Evolutionary conservation across 2,329 filamentous ascomycete species (phyloP).

Genomic region (Rutstroemia sp.): DNA sequence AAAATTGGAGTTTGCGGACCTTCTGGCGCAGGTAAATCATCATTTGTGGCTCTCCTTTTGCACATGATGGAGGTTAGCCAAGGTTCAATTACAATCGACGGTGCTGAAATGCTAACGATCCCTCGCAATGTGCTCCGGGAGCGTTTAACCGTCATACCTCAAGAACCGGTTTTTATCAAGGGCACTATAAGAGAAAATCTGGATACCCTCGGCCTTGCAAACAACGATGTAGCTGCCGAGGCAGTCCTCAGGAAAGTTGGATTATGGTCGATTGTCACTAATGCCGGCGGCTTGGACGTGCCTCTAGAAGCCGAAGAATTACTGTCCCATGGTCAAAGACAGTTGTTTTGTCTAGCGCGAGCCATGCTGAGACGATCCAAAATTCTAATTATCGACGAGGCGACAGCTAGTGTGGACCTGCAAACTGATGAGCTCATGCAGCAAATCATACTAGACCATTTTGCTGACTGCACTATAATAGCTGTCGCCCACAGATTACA

Average conservation of each 20-base stretch:
- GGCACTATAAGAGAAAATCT: slow-evolving; percentile 42
- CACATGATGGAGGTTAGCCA: slow-evolving; percentile 40
- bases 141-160: slow-evolving; percentile 33
- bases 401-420: slow-evolving; percentile 62
- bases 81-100: slow-evolving; percentile 38
- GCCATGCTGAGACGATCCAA: slow-evolving; percentile 32
- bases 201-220: slow-evolving; percentile 32
- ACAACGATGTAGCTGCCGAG: slow-evolving; percentile 33
- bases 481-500: slow-evolving; percentile 91
- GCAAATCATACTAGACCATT: slow-evolving; percentile 73
- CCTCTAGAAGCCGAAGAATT: slow-evolving; percentile 38
- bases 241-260: slow-evolving; percentile 39
- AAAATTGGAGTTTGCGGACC: slow-evolving; percentile 42
- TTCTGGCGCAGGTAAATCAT: slow-evolving; percentile 34
- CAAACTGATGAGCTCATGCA: slow-evolving; percentile 90
- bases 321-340: slow-evolving; percentile 37
- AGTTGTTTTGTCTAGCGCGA: slow-evolving; percentile 39
- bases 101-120: slow-evolving; percentile 37
- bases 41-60: slow-evolving; percentile 40
- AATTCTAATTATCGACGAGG: slow-evolving; percentile 30
- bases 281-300: slow-evolving; percentile 13
- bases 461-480: slow-evolving; percentile 80
- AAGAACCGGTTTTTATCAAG: slow-evolving; percentile 43
- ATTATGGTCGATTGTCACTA: slow-evolving; percentile 9
- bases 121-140: slow-evolving; percentile 38